These are phyloP conservation scores for Trichosporon faecale DNA, from an alignment of 1,284 basidiomycete genomes.

Conservation along the genomic window DNA sequence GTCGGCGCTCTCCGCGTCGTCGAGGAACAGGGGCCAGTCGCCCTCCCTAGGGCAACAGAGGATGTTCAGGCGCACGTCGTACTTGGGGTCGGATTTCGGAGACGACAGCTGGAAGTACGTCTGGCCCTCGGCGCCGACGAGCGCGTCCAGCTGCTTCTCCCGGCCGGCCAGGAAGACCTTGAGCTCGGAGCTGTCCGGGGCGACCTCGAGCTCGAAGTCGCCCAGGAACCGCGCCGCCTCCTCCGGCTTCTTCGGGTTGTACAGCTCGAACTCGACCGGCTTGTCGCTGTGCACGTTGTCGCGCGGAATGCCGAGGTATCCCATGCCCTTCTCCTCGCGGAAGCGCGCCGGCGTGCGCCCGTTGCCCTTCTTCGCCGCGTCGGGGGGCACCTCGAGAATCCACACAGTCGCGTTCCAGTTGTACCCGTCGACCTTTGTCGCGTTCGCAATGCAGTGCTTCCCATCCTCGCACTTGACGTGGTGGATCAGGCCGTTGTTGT, in stretches of 20 bases:
- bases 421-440: conserved; percentile 34
- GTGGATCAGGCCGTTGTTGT: conserved; percentile 42
- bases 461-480: conserved; percentile 49
- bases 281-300: conserved; percentile 17
- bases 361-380: conserved; percentile 12
- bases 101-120: conserved; percentile 15
- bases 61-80: conserved; percentile 47
- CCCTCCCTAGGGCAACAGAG: conserved; percentile 48
- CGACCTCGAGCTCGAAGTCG: conserved; percentile 43
- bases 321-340: conserved; percentile 40
- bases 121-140: conserved; percentile 4
- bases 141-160: conserved; percentile 31
- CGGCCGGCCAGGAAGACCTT: conserved; percentile 39
- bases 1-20: conserved; percentile 50
- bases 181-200: conserved; percentile 35
- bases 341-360: conserved; percentile 34
- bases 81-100: conserved; percentile 15
- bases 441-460: conserved; percentile 36
- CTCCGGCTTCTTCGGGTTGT: conserved; percentile 16
- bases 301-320: conserved; percentile 37
- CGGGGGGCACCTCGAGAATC: conserved; percentile 25
- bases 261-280: conserved; percentile 34
- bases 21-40: conserved; percentile 50
- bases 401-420: conserved; percentile 47
- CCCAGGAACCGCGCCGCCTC: conserved; percentile 20